These are phyloP conservation scores for Fusarium fracticaudum DNA, from an alignment of 2,329 filamentous ascomycete genomes.

Conservation along the genomic window DNA sequence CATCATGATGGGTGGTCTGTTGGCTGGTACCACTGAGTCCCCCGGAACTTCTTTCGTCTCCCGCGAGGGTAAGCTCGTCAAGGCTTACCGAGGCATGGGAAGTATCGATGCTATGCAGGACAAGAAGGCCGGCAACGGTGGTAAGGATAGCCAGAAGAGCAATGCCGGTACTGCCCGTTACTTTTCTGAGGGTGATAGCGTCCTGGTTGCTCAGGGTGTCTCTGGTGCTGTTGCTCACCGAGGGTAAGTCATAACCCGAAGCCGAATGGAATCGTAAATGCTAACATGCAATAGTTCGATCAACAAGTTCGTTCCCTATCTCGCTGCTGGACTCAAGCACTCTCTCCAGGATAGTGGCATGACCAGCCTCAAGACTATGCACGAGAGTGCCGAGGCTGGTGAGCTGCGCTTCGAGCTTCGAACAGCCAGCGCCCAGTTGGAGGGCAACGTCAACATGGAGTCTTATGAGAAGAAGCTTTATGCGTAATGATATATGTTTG, in stretches of 20 bases:
- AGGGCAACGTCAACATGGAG: constrained; percentile 98
- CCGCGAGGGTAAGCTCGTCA: constrained; percentile 96
- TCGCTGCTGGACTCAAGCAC: constrained; percentile 95
- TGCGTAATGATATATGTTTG: constrained; percentile 65
- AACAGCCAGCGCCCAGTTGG: constrained; percentile 92
- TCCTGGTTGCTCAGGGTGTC: constrained; percentile 96
- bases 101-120: constrained; percentile 99
- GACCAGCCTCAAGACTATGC: constrained; percentile 80
- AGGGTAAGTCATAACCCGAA: constrained; percentile 56
- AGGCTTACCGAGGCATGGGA: constrained; percentile 99
- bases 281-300: constrained; percentile 70
- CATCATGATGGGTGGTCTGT: constrained; percentile 99
- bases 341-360: constrained; percentile 95
- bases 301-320: constrained; percentile 95
- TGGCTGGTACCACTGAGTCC: constrained; percentile 97
- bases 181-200: constrained; percentile 95
- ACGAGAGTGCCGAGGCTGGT: constrained; percentile 77
- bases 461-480: constrained; percentile 99
- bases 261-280: neutral
- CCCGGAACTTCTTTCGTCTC: constrained; percentile 97
- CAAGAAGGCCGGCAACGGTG: constrained; percentile 86
- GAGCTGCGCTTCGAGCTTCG: constrained; percentile 91
- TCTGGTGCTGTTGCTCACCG: constrained; percentile 85
- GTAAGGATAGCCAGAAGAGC: constrained; percentile 77
- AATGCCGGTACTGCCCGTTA: constrained; percentile 98